Base-by-base conservation (phyloP, 306 rosid species). In the Dryas drummondii region DNA sequence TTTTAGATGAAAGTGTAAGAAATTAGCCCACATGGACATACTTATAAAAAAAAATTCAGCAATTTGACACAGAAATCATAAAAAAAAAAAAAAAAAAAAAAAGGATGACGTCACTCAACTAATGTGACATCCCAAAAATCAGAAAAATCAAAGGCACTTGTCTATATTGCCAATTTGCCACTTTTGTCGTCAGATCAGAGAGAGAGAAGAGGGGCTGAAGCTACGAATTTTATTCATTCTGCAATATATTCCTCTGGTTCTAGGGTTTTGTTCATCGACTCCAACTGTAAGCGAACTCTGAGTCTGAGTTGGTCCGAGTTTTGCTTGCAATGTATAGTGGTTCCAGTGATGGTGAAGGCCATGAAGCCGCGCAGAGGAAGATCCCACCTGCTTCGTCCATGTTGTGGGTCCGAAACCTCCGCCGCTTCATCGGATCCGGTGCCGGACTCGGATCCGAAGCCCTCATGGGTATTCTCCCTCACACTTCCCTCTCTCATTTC, bases 391-490 rank as follows among this genome's bases (percentile, higher is more conserved):
- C 97, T 1, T 89, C 99, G 40, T 92, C 99, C 53, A 96, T 92
- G 99, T 47, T 85, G 14, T 96, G 99, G 99, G 99, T 80, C 53
- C 85, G 99, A 45, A 96, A 92, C 76, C 94, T 96, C 66, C 97
- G 99, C 65, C 90, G 96, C 16, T 96, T 76, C 82, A 92, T 96
- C 55, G 99, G 98, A 89, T 81, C 93, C 71, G 98, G 97, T 44
- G 82, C 86, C 45, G 97, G 98, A 45, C 98, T 92, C 15, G 99
- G 99, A 77, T 90, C 98, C 77, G 98, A 96, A 85, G 96, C 99
- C 5, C 80, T 96, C 53, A 92, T 96, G 98, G 99, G 98, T 96
- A 47, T 8, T 14, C 26, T 70, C 5, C 61, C 47, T 84, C 75
- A 3, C 66, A 10, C 5, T 4, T 47, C 51, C 50, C 60, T 42